Base-by-base conservation (phyloP, 495 filamentous ascomycete species). In the Parathielavia appendiculata region DNA sequence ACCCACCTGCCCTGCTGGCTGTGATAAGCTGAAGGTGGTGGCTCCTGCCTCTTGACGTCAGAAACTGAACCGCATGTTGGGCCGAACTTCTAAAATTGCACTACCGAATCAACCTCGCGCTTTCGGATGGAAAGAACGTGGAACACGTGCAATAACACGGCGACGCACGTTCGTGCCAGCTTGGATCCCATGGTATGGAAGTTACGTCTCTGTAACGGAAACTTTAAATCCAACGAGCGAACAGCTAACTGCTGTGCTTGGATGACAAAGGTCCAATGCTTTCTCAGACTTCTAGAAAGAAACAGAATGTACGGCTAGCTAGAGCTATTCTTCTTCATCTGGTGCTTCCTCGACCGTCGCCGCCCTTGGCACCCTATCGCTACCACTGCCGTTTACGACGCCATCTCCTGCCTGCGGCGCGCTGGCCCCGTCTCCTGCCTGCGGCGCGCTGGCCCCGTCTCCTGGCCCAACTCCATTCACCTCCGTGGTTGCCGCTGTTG, bases 261-360 rank as follows among this genome's bases (percentile, higher is more conserved):
- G 48, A n/a, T 11, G 14, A 39, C 14, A 17, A 16, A 32, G 39
- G 39, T 16, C 49, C 34, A 51, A 39, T 35, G 34, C 49, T 51
- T 30, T 35, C 30, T n/a, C n/a, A n/a, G n/a, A n/a, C 44, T 30
- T 32, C 32, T 26, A 30, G n/a, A 34, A n/a, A 49, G 32, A n/a
- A 9, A 16, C 2, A 8, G 14, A 40, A 51, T 17, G 12, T 36
- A 14, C 10, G 5, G 11, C 39, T 8, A 26, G 39, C 36, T 49
- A 47, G 4, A 10, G 32, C 46, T n/a, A n/a, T n/a, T 62, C 57
- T 7, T 66, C 64, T 7, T 72, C 69, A 19, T 72, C 67, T 6
- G 67, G 64, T 16, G 62, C 73, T 36, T 77, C 75, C 54, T 76
- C 74, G 17, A 76, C 66, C 7, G 74, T 73, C 20, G 65, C 75